Conservation (phyloP, 2,329 filamentous ascomycete genomes). For the Paecilomyces fulvus region DNA sequence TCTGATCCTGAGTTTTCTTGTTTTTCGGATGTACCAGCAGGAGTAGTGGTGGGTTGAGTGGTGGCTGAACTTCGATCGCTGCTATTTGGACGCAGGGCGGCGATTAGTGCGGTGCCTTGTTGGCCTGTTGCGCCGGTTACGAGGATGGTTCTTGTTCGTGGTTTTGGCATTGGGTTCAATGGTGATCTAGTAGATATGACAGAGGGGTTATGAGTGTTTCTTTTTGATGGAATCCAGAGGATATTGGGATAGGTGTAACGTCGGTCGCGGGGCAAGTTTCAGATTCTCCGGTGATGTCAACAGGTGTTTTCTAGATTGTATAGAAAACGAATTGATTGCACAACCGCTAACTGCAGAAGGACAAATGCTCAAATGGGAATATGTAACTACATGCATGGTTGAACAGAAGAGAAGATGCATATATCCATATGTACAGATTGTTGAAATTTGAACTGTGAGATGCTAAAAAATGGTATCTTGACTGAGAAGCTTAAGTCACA, state of each 20-base stretch:
- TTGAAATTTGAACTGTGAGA: background rate
- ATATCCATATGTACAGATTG: background rate
- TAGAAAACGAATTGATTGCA: background rate
- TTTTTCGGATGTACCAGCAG: too few relatives aligned
- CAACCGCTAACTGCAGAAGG: background rate
- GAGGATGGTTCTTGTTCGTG: background rate
- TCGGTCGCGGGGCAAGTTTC: background rate
- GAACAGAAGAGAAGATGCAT: background rate
- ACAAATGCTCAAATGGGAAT: background rate
- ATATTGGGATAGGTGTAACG: too few relatives aligned
- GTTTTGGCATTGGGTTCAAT: background rate
- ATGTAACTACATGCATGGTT: background rate
- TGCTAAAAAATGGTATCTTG: background rate
- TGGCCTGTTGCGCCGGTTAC: background rate
- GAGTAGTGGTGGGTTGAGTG: background rate
- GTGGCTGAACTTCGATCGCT: background rate
- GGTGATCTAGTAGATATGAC: too few relatives aligned
- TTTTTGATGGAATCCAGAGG: too few relatives aligned
- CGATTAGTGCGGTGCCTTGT: background rate
- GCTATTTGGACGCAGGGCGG: background rate
- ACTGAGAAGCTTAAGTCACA: background rate
- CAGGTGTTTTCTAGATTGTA: too few relatives aligned
- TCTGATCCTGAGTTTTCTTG: background rate
- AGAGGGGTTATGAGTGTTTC: too few relatives aligned
- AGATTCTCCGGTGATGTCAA: background rate